Evolutionary conservation across 331 rosid species (phyloP).

Genomic region (Telfairia occidentalis): DNA sequence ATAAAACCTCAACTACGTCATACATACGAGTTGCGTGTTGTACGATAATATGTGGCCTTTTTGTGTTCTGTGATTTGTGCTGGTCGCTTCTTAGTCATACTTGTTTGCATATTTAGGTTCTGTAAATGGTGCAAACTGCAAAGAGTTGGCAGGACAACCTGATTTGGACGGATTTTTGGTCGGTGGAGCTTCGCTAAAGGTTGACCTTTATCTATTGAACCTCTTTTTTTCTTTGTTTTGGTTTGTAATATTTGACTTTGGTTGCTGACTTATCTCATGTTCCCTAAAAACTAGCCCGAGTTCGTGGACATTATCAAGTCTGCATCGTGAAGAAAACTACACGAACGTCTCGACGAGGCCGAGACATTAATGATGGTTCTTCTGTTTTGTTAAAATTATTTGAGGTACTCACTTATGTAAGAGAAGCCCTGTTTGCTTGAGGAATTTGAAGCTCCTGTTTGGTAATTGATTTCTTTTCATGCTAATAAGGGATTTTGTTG

Average conservation of each 20-base stretch:
- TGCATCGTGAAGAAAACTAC: slow-evolving; percentile 52
- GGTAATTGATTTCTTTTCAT: background rate
- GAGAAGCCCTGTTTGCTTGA: background rate
- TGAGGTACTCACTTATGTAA: background rate
- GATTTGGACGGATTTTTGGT: slow-evolving; percentile 93
- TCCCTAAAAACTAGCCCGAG: slow-evolving; percentile 39
- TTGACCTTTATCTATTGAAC: background rate
- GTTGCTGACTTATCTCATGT: background rate
- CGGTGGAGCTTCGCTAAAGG: slow-evolving; percentile 95
- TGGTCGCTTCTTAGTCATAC: background rate
- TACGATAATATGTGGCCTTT: background rate
- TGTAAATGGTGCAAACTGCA: slow-evolving; percentile 79
- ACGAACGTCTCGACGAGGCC: slow-evolving; percentile 19
- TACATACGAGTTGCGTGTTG: background rate
- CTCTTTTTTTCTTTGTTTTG: background rate
- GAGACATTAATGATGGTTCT: background rate
- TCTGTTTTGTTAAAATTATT: background rate
- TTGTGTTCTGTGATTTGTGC: slow-evolving; percentile 72
- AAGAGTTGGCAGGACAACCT: slow-evolving; percentile 67
- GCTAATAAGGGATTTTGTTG: background rate
- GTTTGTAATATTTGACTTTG: slow-evolving; percentile 3
- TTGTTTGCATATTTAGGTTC: slow-evolving; percentile 64
- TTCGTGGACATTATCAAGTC: slow-evolving; percentile 72
- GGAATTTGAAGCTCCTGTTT: background rate
- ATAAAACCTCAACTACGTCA: background rate